phyloP scores from a whole-genome alignment of 441 rosid genomes.

The Viola pubescens region DNA sequence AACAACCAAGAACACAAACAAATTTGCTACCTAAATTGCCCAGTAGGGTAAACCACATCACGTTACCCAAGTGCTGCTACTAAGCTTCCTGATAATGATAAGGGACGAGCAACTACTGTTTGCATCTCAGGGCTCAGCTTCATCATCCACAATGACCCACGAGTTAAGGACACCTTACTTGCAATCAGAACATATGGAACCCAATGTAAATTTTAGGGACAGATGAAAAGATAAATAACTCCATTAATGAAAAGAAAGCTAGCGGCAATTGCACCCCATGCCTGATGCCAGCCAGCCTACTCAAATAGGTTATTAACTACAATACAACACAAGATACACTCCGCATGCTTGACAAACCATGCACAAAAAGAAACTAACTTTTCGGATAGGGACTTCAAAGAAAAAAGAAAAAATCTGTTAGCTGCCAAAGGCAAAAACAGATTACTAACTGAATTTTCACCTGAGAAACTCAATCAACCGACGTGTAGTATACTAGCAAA shows the following conservation, averaged over 20 bases:
- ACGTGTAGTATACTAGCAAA: not conserved
- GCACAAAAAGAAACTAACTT: not conserved
- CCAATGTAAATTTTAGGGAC: not conserved
- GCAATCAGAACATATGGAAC: not conserved
- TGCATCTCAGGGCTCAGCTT: too few species aligned
- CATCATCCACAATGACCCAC: too few species aligned
- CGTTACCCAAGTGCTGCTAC: too few species aligned
- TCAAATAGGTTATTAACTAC: conserved; percentile 1
- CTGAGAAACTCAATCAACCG: not conserved
- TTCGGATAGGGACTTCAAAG: conserved; percentile 1
- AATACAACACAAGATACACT: conserved; percentile 11
- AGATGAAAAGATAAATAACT: not conserved
- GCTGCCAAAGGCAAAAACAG: not conserved
- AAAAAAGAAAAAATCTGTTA: not conserved
- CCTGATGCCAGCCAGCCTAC: not conserved
- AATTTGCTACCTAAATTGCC: too few species aligned
- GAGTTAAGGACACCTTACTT: too few species aligned
- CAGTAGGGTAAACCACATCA: too few species aligned
- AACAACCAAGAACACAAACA: too few species aligned
- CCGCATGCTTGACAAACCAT: conserved; percentile 8
- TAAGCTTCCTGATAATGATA: too few species aligned
- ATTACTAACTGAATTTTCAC: not conserved
- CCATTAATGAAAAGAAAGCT: not conserved
- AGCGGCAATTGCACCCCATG: too few species aligned
- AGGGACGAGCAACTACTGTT: too few species aligned